Evolutionary conservation across 257 asterid species (phyloP), one percentile per base, ranked within the genome.

Genomic region (Echium plantagineum): DNA sequence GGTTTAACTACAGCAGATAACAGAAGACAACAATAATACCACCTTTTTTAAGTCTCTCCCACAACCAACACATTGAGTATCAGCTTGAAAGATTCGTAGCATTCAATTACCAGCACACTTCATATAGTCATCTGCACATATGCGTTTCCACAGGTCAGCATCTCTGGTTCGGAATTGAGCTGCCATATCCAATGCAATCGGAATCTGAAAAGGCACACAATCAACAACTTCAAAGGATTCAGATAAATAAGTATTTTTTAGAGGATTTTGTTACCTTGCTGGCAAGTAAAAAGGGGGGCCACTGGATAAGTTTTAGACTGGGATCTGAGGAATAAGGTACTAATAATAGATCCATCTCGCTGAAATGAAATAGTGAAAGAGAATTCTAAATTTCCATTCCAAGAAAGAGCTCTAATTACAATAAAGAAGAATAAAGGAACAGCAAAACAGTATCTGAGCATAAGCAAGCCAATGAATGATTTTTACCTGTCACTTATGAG

Each of bases 221-320:
- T 78, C 67, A 73, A 55, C 1, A 55, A 35, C 16, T 69, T 56
- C 52, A 57, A 22, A 58, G 69, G 57, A 46, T 52, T 24, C 58
- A 53, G 35, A 35, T 15, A 38, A 16, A 65, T 4, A 51, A 31
- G 51, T 64, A 38, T 71, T 67, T 24, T 56, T 51, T 55, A 74
- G 68, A 59, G 46, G 68, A 68, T 42, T 4, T 13, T 22, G 63
- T 64, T 68, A 86, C 98, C 95, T 93, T 93, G 89, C 94, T 84
- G 71, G 98, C 97, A 66, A 93, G 95, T 74, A 93, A 79, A 78
- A 93, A 93, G 0, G 97, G 97, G 62, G 98, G 98, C 98, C 98
- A 91, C 66, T 91, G 98, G 58, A 88, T 85, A 63, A 81, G 72
- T 66, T 91, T 86, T 22, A 86, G 75, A 74, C 89, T 76, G 46